phyloP scores from a whole-genome alignment of 352 stramenopile species.

The Pythium sukuiense region DNA sequence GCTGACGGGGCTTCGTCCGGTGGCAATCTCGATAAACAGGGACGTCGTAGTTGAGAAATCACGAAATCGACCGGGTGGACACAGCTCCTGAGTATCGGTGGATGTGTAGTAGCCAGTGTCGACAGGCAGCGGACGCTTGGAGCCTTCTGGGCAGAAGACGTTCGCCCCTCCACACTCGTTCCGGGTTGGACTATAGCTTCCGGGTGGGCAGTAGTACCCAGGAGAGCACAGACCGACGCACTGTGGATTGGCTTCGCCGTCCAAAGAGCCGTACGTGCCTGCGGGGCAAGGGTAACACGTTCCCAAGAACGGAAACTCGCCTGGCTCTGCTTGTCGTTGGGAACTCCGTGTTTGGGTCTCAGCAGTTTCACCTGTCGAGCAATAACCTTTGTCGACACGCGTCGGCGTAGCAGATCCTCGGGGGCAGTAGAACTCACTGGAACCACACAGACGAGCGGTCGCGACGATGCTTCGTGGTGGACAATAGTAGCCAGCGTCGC shows the following conservation, averaged over 20 bases:
- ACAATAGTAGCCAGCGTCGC: slow-evolving; percentile 44
- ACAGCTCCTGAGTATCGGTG: slow-evolving; percentile 33
- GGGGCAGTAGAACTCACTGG: slow-evolving; percentile 38
- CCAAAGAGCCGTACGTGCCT: slow-evolving; percentile 48
- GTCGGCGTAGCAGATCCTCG: slow-evolving; percentile 20
- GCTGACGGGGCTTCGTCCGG: slow-evolving; percentile 39
- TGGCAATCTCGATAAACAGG: slow-evolving; percentile 45
- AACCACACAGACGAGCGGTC: slow-evolving; percentile 24
- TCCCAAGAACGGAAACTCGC: slow-evolving; percentile 62
- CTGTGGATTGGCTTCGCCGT: slow-evolving; percentile 38
- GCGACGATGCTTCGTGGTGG: slow-evolving; percentile 29
- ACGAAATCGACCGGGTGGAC: slow-evolving; percentile 40
- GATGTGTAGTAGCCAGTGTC: slow-evolving; percentile 52
- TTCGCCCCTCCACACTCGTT: slow-evolving; percentile 48
- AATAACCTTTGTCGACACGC: slow-evolving; percentile 34
- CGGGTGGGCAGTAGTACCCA: slow-evolving; percentile 70
- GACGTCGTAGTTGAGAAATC: slow-evolving; percentile 26
- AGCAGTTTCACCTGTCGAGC: slow-evolving; percentile 4
- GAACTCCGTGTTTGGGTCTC: slow-evolving; percentile 24
- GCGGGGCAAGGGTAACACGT: slow-evolving; percentile 63
- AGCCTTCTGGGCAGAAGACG: slow-evolving; percentile 49
- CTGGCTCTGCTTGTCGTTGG: slow-evolving; percentile 36
- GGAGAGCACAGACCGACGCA: slow-evolving; percentile 61
- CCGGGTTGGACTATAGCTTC: slow-evolving; percentile 44
- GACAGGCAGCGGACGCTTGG: slow-evolving; percentile 24